Conservation (phyloP, 768 basidiomycete species). For the Mycena galericulata region DNA sequence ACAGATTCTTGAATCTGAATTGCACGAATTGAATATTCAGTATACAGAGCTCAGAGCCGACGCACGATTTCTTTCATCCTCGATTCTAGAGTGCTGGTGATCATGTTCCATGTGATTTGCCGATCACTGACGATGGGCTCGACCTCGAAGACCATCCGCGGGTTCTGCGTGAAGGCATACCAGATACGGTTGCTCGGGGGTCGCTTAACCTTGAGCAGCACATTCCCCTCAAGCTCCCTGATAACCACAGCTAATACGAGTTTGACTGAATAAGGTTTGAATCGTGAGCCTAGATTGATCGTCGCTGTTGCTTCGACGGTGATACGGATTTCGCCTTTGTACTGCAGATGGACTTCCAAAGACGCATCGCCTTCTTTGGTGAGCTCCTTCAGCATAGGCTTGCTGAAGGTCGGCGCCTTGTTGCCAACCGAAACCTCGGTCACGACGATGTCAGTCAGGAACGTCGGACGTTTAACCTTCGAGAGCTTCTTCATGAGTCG, state of each 20-base stretch:
- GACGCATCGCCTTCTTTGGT: constrained; percentile 94
- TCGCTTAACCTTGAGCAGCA: constrained; percentile 90
- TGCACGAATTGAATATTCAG: neutral
- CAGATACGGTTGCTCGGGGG: constrained; percentile 96
- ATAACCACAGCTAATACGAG: constrained; percentile 90
- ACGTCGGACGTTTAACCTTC: constrained; percentile 90
- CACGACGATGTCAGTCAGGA: constrained; percentile 87
- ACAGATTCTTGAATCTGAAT: constrained; percentile 91
- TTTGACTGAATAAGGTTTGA: constrained; percentile 92
- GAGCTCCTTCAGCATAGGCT: constrained; percentile 98
- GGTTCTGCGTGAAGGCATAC: constrained; percentile 94
- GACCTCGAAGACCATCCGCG: constrained; percentile 89
- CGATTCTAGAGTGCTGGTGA: constrained; percentile 89
- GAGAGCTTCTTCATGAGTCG: constrained; percentile 94
- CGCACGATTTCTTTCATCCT: constrained; percentile 89
- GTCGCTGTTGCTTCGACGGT: constrained; percentile 92
- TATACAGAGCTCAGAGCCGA: neutral
- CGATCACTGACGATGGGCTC: constrained; percentile 95
- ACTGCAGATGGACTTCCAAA: constrained; percentile 85
- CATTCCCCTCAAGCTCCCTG: constrained; percentile 91
- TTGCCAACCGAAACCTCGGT: constrained; percentile 92
- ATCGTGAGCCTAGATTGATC: constrained; percentile 84
- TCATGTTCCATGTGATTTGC: constrained; percentile 95
- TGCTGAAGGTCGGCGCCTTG: constrained; percentile 87
- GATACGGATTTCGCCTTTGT: constrained; percentile 90